Evolutionary conservation across 768 basidiomycete genomes (phyloP).

Genomic region (Boletus tylopilopsis): DNA sequence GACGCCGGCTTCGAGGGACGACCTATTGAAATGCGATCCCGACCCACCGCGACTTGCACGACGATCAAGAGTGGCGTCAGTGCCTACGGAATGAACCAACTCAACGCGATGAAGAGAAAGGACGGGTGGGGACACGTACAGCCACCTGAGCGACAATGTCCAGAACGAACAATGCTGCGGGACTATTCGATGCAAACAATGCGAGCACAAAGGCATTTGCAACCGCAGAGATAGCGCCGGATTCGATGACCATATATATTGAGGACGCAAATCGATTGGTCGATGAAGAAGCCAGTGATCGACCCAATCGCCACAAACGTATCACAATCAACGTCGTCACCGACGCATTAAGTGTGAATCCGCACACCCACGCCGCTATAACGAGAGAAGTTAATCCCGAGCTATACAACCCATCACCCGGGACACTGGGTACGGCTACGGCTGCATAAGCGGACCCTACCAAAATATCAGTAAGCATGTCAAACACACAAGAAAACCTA

Average conservation of each 20-base stretch:
- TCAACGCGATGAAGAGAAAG: not conserved
- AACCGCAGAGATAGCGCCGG: not conserved
- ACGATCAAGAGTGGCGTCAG: not conserved
- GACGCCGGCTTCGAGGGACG: not conserved
- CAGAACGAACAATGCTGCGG: not conserved
- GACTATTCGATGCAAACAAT: not conserved
- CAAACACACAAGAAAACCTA: not conserved
- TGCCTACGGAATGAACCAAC: not conserved
- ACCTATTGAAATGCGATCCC: not conserved
- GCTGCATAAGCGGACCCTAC: not conserved
- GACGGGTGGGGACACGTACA: not conserved
- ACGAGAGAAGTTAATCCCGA: not conserved
- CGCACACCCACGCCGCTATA: not conserved
- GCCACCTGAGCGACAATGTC: not conserved
- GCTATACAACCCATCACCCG: not conserved
- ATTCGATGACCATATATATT: not conserved
- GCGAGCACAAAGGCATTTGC: not conserved
- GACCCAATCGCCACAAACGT: not conserved
- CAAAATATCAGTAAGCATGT: not conserved
- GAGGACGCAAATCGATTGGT: not conserved
- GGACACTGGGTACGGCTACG: not conserved
- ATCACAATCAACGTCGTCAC: not conserved
- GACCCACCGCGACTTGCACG: not conserved
- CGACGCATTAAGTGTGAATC: not conserved
- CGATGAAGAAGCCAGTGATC: not conserved